Conservation (phyloP, 768 basidiomycete species). For the Rhodocollybia butyracea region DNA sequence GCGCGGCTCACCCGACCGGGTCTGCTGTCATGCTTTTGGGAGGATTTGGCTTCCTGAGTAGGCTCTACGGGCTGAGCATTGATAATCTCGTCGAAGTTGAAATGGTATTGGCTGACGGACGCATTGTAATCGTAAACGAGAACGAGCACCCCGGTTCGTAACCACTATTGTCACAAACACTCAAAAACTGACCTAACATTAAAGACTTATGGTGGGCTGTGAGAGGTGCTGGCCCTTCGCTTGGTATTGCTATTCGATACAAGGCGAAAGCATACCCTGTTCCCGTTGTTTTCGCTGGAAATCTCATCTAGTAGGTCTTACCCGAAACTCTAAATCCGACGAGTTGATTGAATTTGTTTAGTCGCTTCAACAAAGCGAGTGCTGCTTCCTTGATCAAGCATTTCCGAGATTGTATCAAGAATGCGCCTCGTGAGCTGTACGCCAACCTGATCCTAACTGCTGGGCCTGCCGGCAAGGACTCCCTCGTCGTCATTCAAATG, state of each 20-base stretch:
- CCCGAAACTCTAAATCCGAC: background rate
- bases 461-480: constrained; percentile 79
- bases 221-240: constrained; percentile 76
- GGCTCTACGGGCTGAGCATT: constrained; percentile 81
- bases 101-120: constrained; percentile 87
- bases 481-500: constrained; percentile 87
- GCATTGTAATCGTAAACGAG: constrained; percentile 76
- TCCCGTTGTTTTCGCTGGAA: constrained; percentile 89
- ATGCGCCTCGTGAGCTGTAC: constrained; percentile 83
- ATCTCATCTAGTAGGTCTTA: constrained; percentile 78
- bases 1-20: constrained; percentile 76
- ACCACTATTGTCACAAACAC: background rate
- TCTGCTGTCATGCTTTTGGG: constrained; percentile 81
- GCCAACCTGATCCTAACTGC: constrained; percentile 90
- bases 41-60: constrained; percentile 85
- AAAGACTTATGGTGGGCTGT: constrained; percentile 87
- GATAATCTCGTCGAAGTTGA: constrained; percentile 92
- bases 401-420: constrained; percentile 91
- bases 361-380: constrained; percentile 85
- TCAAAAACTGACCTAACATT: background rate
- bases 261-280: constrained; percentile 87
- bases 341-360: constrained; percentile 24
- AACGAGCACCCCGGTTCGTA: constrained; percentile 64
- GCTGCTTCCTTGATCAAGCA: constrained; percentile 87
- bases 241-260: constrained; percentile 88